phyloP scores from a whole-genome alignment of 225 moss, liverwort and hornwort species.

The Polytrichum commune region DNA sequence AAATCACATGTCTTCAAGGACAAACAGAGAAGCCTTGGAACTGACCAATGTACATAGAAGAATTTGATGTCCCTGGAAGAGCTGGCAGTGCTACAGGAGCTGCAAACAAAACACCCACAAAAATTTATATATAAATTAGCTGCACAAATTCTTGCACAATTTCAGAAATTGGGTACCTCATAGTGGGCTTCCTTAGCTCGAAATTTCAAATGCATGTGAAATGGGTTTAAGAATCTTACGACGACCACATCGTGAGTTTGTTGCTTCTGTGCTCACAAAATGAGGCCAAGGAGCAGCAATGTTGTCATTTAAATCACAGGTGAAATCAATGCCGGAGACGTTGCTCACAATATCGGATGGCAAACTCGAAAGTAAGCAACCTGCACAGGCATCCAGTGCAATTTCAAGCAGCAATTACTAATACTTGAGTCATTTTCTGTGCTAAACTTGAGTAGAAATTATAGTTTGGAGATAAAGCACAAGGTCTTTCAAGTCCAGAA shows the following conservation, averaged over 20 bases:
- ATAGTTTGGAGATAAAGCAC: no score
- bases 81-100: conserved; percentile 59
- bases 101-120: conserved; percentile 23
- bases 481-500: no score
- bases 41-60: conserved; percentile 32
- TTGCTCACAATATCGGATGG: conserved; percentile 88
- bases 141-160: not conserved
- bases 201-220: no score
- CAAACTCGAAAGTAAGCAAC: conserved; percentile 87
- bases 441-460: no score
- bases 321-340: conserved; percentile 68
- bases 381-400: conserved; percentile 27
- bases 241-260: conserved; percentile 41
- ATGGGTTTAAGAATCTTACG: conserved; percentile 22
- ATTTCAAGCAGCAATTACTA: not conserved
- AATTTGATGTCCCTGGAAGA: conserved; percentile 42
- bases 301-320: conserved; percentile 91
- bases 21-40: not conserved
- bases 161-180: not conserved
- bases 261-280: conserved; percentile 17
- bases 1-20: no score
- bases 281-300: conserved; percentile 77
- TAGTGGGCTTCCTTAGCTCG: no score
- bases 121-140: not conserved
- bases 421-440: no score